phyloP scores from a whole-genome alignment of 2,329 filamentous ascomycete genomes.

The Penicillium sp. region DNA sequence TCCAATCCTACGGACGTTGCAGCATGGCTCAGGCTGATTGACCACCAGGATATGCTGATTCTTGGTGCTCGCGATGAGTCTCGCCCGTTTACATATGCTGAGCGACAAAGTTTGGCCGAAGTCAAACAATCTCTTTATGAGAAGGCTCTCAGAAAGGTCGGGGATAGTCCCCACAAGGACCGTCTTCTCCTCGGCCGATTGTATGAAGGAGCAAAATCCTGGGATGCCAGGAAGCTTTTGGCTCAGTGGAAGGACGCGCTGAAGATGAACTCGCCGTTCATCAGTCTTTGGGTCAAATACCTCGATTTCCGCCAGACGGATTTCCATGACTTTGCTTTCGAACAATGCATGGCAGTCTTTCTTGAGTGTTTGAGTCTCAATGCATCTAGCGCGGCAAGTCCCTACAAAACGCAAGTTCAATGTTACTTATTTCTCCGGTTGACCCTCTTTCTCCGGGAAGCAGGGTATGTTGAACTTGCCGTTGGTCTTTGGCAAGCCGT shows the following conservation, averaged over 20 bases:
- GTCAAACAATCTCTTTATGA: slow-evolving; percentile 77
- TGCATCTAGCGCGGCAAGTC: slow-evolving; percentile 12
- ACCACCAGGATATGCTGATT: slow-evolving; percentile 69
- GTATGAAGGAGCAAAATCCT: slow-evolving; percentile 67
- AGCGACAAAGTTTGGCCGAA: slow-evolving; percentile 66
- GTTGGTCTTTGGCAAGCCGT: slow-evolving; percentile 77
- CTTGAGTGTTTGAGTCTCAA: slow-evolving; percentile 52
- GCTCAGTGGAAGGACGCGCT: slow-evolving; percentile 64
- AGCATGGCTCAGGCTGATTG: slow-evolving; percentile 73
- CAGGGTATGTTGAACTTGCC: slow-evolving; percentile 73
- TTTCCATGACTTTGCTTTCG: slow-evolving; percentile 63
- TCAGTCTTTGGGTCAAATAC: slow-evolving; percentile 67
- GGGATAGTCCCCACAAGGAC: slow-evolving; percentile 48
- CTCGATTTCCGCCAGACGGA: slow-evolving; percentile 67
- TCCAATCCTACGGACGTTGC: slow-evolving; percentile 62
- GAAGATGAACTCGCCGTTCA: slow-evolving; percentile 52
- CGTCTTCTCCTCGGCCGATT: slow-evolving; percentile 65
- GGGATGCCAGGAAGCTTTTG: slow-evolving; percentile 60
- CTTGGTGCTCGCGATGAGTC: slow-evolving; percentile 36
- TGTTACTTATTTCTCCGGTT: slow-evolving; percentile 69
- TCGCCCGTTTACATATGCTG: slow-evolving; percentile 52
- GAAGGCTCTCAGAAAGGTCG: slow-evolving; percentile 62
- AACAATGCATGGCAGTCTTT: slow-evolving; percentile 59
- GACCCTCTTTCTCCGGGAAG: slow-evolving; percentile 69
- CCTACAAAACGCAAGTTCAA: slow-evolving; percentile 39